Base-by-base conservation (phyloP, 768 basidiomycete species). In the Clitopilus passeckerianus region DNA sequence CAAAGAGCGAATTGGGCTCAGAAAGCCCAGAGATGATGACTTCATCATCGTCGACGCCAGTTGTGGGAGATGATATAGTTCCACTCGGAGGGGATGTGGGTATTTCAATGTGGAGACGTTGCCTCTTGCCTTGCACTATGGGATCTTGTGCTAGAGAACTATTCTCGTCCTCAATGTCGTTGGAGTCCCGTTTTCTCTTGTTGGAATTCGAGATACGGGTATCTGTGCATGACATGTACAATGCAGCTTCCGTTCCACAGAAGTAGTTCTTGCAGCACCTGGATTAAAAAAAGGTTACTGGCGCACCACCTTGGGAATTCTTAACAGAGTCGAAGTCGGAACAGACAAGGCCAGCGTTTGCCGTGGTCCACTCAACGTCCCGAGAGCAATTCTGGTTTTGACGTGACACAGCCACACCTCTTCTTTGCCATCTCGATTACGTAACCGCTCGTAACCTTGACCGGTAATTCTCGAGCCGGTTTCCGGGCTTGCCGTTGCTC, bases 1-100 rank as follows among this genome's bases (percentile, higher is more conserved):
- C 84, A 62, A 85, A 85, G 27, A 86, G 70, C 5, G 84, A 84
- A 64, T 85, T 70, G 18, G 67, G 66, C 63, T 64, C 63, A 7
- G 66, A 67, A 22, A 65, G 59, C 24, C 61, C 66, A 34, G 66
- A 66, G 52, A 64, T 50, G 58, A 57, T 20, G n/a, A 57, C 44
- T 34, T 58, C 53, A 41, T 61, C 35, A 22, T 56, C 52, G 23
- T 37, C 10, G 27, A 23, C 53, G 18, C 27, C 34, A 23, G 56
- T 4, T n/a, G 18, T 22, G 46, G 57, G 12, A n/a, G 14, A 27
- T 20, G 24, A 9, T 53, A 18, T 6, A 8, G 46, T 9, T n/a
- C 7, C 33, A 23, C 35, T 60, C 55, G 20, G 37, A 55, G 22
- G 33, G 30, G 30, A 53, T 16, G 60, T 27, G 18, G 66, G 64